Evolutionary conservation across 108 stramenopile species (phyloP), one percentile per base, ranked within the genome.

Genomic region (Cylindrotheca closterium): DNA sequence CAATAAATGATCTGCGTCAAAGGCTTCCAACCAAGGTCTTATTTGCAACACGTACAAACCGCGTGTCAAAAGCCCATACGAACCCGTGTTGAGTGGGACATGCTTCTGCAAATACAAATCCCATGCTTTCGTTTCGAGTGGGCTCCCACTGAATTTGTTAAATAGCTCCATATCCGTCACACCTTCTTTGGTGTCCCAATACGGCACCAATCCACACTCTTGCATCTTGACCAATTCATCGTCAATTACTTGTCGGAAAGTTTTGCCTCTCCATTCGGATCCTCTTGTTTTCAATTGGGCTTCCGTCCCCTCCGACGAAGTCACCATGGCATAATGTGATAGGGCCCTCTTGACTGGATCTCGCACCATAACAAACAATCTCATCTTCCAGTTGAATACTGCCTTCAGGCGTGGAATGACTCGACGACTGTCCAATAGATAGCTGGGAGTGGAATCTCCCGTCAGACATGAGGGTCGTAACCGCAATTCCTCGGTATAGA

Each of bases 391-490:
- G 17, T 37, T 31, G 69, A 91, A 87, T 21, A 86, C 79, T 24
- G 56, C 34, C 56, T 88, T 79, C 23, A 98, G 47, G 1, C 97
- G 85, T 19, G 95, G 96, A 49, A 97, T 89, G 61, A 96, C 96
- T n/a, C 96, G 69, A 58, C 89, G 77, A 57, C 83, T 91, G 70
- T 91, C 88, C 42, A 99, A 58, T 12, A 98, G 67, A 58, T 98
- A 99, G 47, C 82, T 85, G 2, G 98, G 98, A 8, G 98, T 98
- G 1, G 96, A 96, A 65, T 99, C 98, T 8, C 97, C 97, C 32
- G 97, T 96, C 26, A 84, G 47, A 60, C 95, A 80, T 17, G 80
- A 74, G 18, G 95, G 88, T 59, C 93, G 84, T 0, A 37, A 51
- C 23, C 78, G 62, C 67, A 97, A 78, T 21, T 71, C 67, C 27